These are phyloP conservation scores for Cryoendolithus antarcticus DNA, from an alignment of 2,329 filamentous ascomycete species.

Conservation along the genomic window DNA sequence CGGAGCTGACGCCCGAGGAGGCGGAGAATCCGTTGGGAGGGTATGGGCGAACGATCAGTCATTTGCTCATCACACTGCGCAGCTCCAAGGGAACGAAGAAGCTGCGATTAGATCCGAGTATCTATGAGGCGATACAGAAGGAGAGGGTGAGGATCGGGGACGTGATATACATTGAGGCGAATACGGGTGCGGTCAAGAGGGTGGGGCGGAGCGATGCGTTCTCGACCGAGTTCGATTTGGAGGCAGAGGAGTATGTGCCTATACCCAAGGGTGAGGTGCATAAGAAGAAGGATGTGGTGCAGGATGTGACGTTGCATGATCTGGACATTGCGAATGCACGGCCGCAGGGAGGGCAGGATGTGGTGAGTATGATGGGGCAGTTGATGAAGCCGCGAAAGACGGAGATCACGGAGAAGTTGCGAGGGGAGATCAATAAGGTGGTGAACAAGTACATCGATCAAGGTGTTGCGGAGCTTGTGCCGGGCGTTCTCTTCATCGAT, in stretches of 20 bases:
- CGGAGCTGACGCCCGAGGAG: constrained; percentile 93
- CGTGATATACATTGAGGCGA: constrained; percentile 98
- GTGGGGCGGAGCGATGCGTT: constrained; percentile 94
- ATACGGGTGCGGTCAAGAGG: constrained; percentile 94
- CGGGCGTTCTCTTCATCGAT: constrained; percentile 95
- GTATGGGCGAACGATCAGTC: constrained; percentile 95
- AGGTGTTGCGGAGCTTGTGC: constrained; percentile 90
- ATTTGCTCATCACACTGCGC: constrained; percentile 86
- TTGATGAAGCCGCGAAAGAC: constrained; percentile 99
- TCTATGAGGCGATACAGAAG: constrained; percentile 98
- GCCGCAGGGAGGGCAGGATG: constrained; percentile 93
- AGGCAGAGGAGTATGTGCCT: constrained; percentile 97
- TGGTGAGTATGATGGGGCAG: constrained; percentile 99
- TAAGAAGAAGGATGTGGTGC: constrained; percentile 99
- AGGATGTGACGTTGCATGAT: constrained; percentile 95
- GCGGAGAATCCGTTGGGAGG: constrained; percentile 93
- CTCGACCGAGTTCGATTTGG: constrained; percentile 94
- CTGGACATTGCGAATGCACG: constrained; percentile 90
- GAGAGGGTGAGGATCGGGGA: constrained; percentile 92
- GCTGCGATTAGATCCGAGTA: constrained; percentile 87
- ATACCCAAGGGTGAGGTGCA: constrained; percentile 98
- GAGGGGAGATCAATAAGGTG: constrained; percentile 95
- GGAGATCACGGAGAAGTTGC: constrained; percentile 95
- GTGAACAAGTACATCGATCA: constrained; percentile 99
- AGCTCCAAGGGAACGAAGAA: constrained; percentile 97